Percentiles rank a stretch among this genome's conserved stretches.
Conservation (phyloP, 1,139 yeast species). For the Taiozyma sp. region DNA sequence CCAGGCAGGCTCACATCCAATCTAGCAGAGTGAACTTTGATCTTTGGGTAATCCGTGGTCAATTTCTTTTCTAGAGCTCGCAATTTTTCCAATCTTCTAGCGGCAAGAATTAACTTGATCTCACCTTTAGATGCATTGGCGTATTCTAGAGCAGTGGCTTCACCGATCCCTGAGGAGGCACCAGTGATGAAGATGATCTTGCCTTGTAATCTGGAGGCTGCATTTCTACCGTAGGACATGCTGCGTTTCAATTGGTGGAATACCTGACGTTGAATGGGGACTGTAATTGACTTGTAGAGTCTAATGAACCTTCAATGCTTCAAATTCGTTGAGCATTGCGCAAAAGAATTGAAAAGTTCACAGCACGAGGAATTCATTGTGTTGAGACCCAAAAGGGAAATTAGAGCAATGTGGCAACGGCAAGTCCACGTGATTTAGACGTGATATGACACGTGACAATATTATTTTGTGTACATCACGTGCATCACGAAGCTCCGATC, state of each 20-base stretch:
- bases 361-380: not conserved
- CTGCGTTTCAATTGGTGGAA: not conserved
- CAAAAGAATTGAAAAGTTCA: not conserved
- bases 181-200: constrained; percentile 39
- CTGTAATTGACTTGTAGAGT: not conserved
- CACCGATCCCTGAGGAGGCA: constrained; percentile 58
- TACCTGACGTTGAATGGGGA: not conserved
- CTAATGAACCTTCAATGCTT: not conserved
- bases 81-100: constrained; percentile 60
- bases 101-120: constrained; percentile 60
- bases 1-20: constrained; percentile 58
- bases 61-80: constrained; percentile 43
- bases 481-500: not conserved
- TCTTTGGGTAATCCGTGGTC: constrained; percentile 40
- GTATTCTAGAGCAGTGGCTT: constrained; percentile 71
- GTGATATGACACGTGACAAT: not conserved
- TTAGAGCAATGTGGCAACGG: not conserved
- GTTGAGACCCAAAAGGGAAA: not conserved
- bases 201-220: constrained; percentile 37
- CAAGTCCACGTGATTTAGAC: not conserved
- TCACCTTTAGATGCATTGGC: constrained; percentile 66
- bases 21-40: constrained; percentile 42
- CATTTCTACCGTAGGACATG: constrained; percentile 37
- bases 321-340: not conserved
- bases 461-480: not conserved